A percentile compares a stretch with the other conserved stretches of the same genome.
Evolutionary conservation across 108 stramenopile genomes (phyloP).

Genomic region (Cylindrotheca fusiformis): DNA sequence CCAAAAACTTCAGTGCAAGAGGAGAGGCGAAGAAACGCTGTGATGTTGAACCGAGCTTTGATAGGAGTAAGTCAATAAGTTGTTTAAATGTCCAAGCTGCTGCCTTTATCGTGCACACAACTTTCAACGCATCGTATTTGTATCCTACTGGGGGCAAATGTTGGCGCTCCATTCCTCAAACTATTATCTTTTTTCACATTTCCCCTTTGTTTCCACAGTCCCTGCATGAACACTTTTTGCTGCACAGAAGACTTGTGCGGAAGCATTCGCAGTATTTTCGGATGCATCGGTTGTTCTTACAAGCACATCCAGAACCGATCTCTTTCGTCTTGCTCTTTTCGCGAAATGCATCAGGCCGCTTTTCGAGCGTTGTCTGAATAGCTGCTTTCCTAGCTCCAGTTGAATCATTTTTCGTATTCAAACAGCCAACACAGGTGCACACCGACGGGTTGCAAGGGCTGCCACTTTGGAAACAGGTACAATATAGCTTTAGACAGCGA

Average conservation of each 20-base stretch:
- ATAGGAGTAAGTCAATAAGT: not conserved
- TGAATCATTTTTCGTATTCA: slow-evolving; percentile 34
- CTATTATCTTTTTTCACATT: not conserved
- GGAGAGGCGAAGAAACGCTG: too few relatives aligned
- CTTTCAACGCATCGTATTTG: too few relatives aligned
- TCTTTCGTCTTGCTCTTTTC: slow-evolving; percentile 32
- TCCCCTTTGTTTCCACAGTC: slow-evolving; percentile 39
- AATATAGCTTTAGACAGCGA: slow-evolving; percentile 88
- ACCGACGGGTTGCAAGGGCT: slow-evolving; percentile 47
- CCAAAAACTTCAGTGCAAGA: not conserved
- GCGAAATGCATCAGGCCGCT: slow-evolving; percentile 54
- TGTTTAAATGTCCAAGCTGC: not conserved
- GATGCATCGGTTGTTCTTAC: slow-evolving; percentile 73
- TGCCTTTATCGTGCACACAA: not conserved
- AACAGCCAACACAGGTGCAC: slow-evolving; percentile 54
- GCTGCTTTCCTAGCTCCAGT: slow-evolving; percentile 37
- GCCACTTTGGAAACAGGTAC: slow-evolving; percentile 86
- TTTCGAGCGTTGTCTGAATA: slow-evolving; percentile 40
- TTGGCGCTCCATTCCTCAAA: too few relatives aligned
- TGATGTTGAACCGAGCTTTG: too few relatives aligned
- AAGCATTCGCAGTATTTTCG: slow-evolving; percentile 93
- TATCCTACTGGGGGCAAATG: slow-evolving; percentile 1
- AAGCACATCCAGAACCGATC: slow-evolving; percentile 80
- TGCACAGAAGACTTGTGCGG: slow-evolving; percentile 57
- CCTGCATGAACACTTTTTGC: slow-evolving; percentile 39